Evolutionary conservation across 83 land plant species (phyloP).

Genomic region (Thuja plicata): DNA sequence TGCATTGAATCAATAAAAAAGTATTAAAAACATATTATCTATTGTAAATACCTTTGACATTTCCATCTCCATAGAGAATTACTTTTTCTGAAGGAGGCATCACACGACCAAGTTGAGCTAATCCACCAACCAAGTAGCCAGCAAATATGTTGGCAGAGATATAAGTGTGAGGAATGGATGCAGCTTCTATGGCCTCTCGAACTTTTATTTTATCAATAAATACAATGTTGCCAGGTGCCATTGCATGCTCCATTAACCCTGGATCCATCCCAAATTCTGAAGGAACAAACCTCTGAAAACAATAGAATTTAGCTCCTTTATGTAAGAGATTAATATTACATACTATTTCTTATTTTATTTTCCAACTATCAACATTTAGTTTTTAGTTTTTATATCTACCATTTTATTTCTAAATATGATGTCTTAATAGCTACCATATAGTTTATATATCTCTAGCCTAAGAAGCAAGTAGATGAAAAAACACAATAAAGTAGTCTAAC

Average conservation of each 20-base stretch:
- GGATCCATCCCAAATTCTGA: slow-evolving; percentile 47
- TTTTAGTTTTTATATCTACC: too few species aligned
- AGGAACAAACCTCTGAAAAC: slow-evolving; percentile 41
- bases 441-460: too few species aligned
- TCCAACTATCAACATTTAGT: too few species aligned
- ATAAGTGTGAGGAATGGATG: slow-evolving; percentile 21
- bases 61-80: slow-evolving; percentile 22
- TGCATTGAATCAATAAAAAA: too few species aligned
- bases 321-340: too few species aligned
- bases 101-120: slow-evolving; percentile 14
- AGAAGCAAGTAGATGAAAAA: too few species aligned
- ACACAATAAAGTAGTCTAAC: too few species aligned
- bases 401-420: too few species aligned
- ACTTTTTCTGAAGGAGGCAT: slow-evolving; percentile 30
- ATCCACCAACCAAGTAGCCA: slow-evolving; percentile 17
- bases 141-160: slow-evolving; percentile 19
- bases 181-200: slow-evolving; percentile 29
- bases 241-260: slow-evolving; percentile 19
- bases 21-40: too few species aligned
- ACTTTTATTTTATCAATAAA: slow-evolving; percentile 26
- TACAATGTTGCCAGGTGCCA: slow-evolving; percentile 2
- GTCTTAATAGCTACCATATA: too few species aligned
- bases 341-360: too few species aligned
- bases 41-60: background rate
- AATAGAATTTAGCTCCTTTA: too few species aligned